Evolutionary conservation across 176 grass and related monocot genomes (phyloP).

Genomic region (Echinochloa phyllopogon): DNA sequence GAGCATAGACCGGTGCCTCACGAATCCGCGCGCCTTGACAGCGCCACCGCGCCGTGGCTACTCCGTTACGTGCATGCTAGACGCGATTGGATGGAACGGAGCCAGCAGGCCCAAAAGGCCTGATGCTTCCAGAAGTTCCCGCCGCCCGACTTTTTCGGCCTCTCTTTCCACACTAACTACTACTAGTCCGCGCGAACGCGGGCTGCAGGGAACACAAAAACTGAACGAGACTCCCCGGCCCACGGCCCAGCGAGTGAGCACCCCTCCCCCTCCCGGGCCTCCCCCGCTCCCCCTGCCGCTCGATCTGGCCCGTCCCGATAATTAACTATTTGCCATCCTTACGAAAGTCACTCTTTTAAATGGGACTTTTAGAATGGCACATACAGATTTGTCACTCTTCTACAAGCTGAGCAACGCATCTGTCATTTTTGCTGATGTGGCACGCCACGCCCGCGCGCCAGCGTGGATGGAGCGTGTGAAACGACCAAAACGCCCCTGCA

Average conservation of each 20-base stretch:
- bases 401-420: too few species aligned
- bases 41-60: background rate
- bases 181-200: background rate
- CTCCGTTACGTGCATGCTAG: background rate
- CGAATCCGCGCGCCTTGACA: background rate
- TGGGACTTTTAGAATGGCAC: too few species aligned
- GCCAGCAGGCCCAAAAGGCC: background rate
- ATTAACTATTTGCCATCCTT: too few species aligned
- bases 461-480: too few species aligned
- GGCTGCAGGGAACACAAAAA: background rate
- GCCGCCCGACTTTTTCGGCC: background rate
- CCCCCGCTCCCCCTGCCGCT: too few species aligned
- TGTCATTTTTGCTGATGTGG: too few species aligned
- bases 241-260: background rate
- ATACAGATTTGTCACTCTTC: too few species aligned
- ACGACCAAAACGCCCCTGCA: too few species aligned
- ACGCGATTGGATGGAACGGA: background rate
- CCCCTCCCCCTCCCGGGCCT: too few species aligned
- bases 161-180: background rate
- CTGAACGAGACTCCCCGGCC: background rate
- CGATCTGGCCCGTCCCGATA: background rate
- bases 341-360: too few species aligned
- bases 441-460: too few species aligned
- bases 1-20: background rate
- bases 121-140: background rate